Evolutionary conservation across 2,329 filamentous ascomycete genomes (phyloP), one percentile per base, ranked within the genome.

Genomic region (Tolypocladium ophioglossoides): DNA sequence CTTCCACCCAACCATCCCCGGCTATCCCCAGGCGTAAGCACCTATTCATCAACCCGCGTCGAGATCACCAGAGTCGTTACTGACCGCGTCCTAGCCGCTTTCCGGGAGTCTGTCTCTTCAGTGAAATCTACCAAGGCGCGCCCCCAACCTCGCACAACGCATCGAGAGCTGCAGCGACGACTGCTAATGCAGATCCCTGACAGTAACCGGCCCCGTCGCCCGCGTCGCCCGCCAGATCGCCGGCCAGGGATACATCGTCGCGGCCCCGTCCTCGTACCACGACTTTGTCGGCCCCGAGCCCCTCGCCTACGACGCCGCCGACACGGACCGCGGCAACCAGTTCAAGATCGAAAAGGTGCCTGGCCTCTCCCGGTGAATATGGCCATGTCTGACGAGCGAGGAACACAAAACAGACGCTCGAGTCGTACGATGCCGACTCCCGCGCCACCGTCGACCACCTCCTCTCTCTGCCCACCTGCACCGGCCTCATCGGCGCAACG

Each of bases 91-190:
- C n/a, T 56, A 83, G 82, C 34, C 76, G 78, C 51, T 96, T 95
- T 64, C 91, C 91, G 0, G 91, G 88, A 22, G 88, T 96, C 6
- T 86, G 89, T 16, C 78, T 96, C 54, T 96, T 95, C 68, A 91
- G 86, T 62, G 91, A 96, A 73, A 96, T 96, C 64, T 96, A 96
- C 67, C 91, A 96, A 84, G 91, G 90, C 91, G 70, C 55, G 65
- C 56, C 44, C 47, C 12, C 6, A 51, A 32, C 32, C 50, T 30
- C 20, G 10, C 50, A 18, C 18, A 18, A 11, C 34, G 11, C 2
- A 4, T n/a, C 14, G 14, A 54, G 18, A 50, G 64, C n/a, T n/a
- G 32, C 22, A 30, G 11, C 49, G 53, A 51, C 39, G 51, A 12
- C 30, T 51, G 39, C 40, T 14, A 8, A 32, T 4, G n/a, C 38